Base-by-base conservation (phyloP, 1,284 basidiomycete species). In the Boletus smithii region DNA sequence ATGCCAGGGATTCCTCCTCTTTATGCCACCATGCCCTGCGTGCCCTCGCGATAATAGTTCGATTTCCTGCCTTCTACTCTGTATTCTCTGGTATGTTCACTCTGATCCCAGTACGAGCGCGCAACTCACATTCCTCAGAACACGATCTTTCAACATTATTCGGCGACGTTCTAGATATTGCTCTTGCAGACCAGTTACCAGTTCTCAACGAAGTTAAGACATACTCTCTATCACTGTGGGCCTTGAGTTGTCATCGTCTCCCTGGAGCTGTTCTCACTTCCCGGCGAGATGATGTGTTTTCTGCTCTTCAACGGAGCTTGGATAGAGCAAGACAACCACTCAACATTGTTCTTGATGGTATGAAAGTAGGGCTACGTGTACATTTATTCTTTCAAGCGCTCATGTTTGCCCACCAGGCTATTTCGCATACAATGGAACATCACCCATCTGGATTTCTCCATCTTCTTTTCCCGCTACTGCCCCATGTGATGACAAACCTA, bases 1-100 rank as follows among this genome's bases (percentile, higher is more conserved):
- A 64, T 44, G 69, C 72, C n/a, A 63, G 63, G 31, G 70, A 77
- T 46, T 54, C 69, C 5, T 68, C 71, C 8, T 61, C 60, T 1
- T 54, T 84, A 8, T 79, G 74, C 44, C 75, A 78, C 34, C 62
- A 74, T 53, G 76, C 79, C 3, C 66, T 85, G 24, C 70, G 73
- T 47, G 60, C 75, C 44, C 52, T 79, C 40, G 72, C 79, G 0
- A 66, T 70, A 42, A 66, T 83, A 44, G 70, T 80, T 50, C 65
- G 64, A 14, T 73, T 77, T 45, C 68, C 68, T 14, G 55, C 61
- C 13, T 51, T 83, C 42, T 68, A 71, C 58, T 57, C 62, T 13
- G 59, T 73, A 18, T 81, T 85, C 53, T 53, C 72, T 13, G 63
- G 82, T 84, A 54, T 35, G 77, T 67, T 7, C 76, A 75, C 49